Base-by-base conservation (phyloP, 805 yeast genomes). In the Starmerella khaoyaiensis region DNA sequence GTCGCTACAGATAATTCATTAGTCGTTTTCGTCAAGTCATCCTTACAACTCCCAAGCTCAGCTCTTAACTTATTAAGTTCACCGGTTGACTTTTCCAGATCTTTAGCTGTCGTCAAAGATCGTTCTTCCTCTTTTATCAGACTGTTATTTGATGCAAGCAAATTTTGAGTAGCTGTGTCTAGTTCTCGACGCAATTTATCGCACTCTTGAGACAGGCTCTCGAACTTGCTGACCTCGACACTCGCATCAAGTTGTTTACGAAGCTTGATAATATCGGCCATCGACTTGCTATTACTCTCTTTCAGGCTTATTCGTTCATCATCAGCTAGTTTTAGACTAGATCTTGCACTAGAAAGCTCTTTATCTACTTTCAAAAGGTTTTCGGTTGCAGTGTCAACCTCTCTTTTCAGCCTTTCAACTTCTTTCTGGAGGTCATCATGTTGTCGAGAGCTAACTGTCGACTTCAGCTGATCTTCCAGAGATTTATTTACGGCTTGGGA, bases 311-410 rank as follows among this genome's bases (percentile, higher is more conserved):
- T n/a, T n/a, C n/a, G n/a, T n/a, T n/a, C n/a, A n/a, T n/a, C n/a
- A n/a, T n/a, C n/a, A n/a, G n/a, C n/a, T n/a, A n/a, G n/a, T n/a
- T 23, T 23, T 11, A 23, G 26, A n/a, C 26, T 23, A n/a, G 26
- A 23, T n/a, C n/a, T 11, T 11, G 12, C n/a, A n/a, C 12, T 23
- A 23, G 26, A 11, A 14, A 53, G 42, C 35, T 50, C 46, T 21
- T 42, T 31, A 25, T 35, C 42, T 5, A 33, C 11, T 12, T 36
- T 33, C 36, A 35, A 18, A 21, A 39, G 41, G 21, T 36, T 37
- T 6, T 35, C 36, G 15, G 35, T 36, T 16, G 39, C 37, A 12
- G 10, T 22, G 10, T 30, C 33, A 9, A 36, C 35, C n/a, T 33
- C 33, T 15, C 5, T 8, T 4, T 21, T 16, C 5, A 24, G 31